Percentiles rank a stretch among this genome's conserved stretches.
Conservation (phyloP, 495 filamentous ascomycete species). For the Aspergillus haitiensis region DNA sequence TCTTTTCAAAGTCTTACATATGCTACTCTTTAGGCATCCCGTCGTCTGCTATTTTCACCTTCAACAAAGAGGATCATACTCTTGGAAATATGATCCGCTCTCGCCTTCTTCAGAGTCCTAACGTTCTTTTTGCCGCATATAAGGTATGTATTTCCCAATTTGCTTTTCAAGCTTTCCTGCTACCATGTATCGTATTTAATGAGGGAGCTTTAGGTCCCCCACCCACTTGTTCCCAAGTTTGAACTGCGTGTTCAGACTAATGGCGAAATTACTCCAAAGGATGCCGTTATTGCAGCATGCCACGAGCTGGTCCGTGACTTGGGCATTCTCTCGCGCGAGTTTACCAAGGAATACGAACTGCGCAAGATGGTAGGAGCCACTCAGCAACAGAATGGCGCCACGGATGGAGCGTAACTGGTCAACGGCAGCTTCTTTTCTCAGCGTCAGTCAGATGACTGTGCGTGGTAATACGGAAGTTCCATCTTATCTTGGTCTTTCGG, state of each 20-base stretch:
- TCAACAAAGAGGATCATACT: slow-evolving; percentile 97
- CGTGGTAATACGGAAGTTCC: background rate
- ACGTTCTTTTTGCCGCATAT: slow-evolving; percentile 87
- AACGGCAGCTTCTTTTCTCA: background rate
- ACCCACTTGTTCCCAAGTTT: slow-evolving; percentile 84
- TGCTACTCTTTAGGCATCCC: slow-evolving; percentile 60
- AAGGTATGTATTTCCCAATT: slow-evolving; percentile 55
- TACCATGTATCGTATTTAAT: slow-evolving; percentile 15
- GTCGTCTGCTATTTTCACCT: slow-evolving; percentile 82
- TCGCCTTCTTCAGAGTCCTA: slow-evolving; percentile 72
- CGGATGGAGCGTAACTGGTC: slow-evolving; percentile 27
- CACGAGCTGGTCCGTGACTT: slow-evolving; percentile 76
- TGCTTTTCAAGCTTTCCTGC: background rate
- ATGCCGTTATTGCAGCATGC: slow-evolving; percentile 78
- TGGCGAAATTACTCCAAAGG: slow-evolving; percentile 78
- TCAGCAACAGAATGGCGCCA: slow-evolving; percentile 38
- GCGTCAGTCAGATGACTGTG: background rate
- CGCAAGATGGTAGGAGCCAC: slow-evolving; percentile 79
- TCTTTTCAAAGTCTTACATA: slow-evolving; percentile 15
- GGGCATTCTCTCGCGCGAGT: slow-evolving; percentile 74
- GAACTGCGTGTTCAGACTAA: slow-evolving; percentile 90
- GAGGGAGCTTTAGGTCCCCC: slow-evolving; percentile 58
- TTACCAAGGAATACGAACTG: slow-evolving; percentile 93
- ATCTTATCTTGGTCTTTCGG: slow-evolving; percentile 4
- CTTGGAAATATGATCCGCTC: slow-evolving; percentile 84